These are phyloP conservation scores for Microdochium bolleyi DNA, from an alignment of 2,329 filamentous ascomycete species.

Conservation along the genomic window DNA sequence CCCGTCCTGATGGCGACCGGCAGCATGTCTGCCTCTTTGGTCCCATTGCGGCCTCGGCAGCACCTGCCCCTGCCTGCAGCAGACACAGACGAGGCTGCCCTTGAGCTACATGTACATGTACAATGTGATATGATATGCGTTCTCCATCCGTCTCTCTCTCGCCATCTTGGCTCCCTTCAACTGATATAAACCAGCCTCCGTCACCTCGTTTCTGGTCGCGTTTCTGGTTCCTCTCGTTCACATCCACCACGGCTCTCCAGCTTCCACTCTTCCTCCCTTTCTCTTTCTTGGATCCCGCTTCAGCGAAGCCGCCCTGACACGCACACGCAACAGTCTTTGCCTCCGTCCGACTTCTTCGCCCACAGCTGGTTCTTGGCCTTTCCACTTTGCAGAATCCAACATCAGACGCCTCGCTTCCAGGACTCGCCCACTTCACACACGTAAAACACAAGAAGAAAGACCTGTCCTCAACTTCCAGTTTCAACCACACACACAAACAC, in stretches of 20 bases:
- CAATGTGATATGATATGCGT: too few species aligned
- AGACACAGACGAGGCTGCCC: neutral
- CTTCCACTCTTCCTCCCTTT: neutral
- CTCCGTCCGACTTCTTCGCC: neutral
- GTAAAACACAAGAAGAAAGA: too few species aligned
- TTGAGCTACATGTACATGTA: too few species aligned
- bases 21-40: neutral
- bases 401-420: slow-evolving; percentile 4
- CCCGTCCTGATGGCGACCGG: neutral
- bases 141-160: neutral
- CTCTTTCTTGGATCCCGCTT: neutral
- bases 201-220: neutral
- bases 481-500: slow-evolving; percentile 2
- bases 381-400: slow-evolving; percentile 5
- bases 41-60: neutral
- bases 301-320: too few species aligned
- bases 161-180: too few species aligned
- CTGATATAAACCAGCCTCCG: neutral
- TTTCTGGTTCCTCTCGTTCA: neutral
- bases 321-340: neutral
- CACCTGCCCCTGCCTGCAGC: neutral
- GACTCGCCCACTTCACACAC: too few species aligned
- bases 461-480: too few species aligned
- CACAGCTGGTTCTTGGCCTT: neutral
- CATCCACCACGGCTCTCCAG: neutral